Conservation (phyloP, 116 monocot genomes). For the Cymodocea nodosa region DNA sequence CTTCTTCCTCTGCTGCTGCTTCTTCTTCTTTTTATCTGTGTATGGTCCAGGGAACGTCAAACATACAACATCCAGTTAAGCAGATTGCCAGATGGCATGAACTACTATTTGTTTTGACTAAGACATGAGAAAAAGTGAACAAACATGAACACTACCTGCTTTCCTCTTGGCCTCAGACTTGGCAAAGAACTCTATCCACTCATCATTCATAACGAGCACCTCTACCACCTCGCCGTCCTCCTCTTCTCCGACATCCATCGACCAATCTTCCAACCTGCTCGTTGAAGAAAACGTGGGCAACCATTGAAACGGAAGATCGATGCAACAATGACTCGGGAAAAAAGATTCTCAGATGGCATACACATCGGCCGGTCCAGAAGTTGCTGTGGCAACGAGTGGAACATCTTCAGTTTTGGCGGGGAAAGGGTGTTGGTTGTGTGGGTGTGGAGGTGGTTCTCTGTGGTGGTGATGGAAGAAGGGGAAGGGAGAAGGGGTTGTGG, state of each 20-base stretch:
- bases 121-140: neutral
- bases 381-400: too few species aligned
- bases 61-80: neutral
- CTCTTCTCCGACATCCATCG: neutral
- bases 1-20: neutral
- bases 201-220: slow-evolving; percentile 67
- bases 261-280: neutral
- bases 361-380: too few species aligned
- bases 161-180: slow-evolving; percentile 76
- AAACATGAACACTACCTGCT: slow-evolving; percentile 18
- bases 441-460: too few species aligned
- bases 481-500: neutral
- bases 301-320: neutral
- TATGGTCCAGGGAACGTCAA: neutral
- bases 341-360: neutral
- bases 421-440: too few species aligned
- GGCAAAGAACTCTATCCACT: slow-evolving; percentile 83
- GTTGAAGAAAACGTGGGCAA: neutral
- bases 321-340: neutral
- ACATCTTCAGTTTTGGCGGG: too few species aligned
- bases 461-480: too few species aligned
- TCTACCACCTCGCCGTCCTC: slow-evolving; percentile 35
- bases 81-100: neutral
- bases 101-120: neutral
- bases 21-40: neutral